Percentiles rank a stretch among this genome's conserved stretches.
phyloP scores from a whole-genome alignment of 2,329 filamentous ascomycete genomes.

The Stenocarpella maydis region DNA sequence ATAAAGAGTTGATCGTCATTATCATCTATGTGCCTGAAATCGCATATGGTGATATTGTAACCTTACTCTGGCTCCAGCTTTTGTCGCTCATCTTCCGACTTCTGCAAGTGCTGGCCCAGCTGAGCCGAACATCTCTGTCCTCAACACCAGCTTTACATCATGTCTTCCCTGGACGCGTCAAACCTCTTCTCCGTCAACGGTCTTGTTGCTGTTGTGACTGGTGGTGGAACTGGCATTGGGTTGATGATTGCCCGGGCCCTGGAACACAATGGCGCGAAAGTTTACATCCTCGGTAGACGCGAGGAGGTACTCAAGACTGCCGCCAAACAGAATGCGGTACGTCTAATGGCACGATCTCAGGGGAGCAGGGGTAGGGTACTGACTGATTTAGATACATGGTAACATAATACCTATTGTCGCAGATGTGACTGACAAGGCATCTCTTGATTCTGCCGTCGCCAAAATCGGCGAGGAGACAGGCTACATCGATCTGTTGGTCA shows the following conservation, averaged over 20 bases:
- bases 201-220: slow-evolving; percentile 30
- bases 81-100: not conserved
- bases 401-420: slow-evolving; percentile 42
- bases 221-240: slow-evolving; percentile 36
- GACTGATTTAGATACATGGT: slow-evolving; percentile 33
- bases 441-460: slow-evolving; percentile 64
- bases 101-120: not conserved
- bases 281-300: slow-evolving; percentile 54
- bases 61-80: too few relatives aligned
- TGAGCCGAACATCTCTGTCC: not conserved
- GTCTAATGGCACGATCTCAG: not conserved
- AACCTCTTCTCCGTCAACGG: slow-evolving; percentile 26
- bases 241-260: slow-evolving; percentile 28
- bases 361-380: too few relatives aligned
- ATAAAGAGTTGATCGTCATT: not conserved
- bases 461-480: slow-evolving; percentile 50
- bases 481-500: not conserved
- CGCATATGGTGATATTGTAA: not conserved
- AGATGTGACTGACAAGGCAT: slow-evolving; percentile 47
- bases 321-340: slow-evolving; percentile 26
- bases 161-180: not conserved
- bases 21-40: not conserved
- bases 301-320: slow-evolving; percentile 50
- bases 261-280: slow-evolving; percentile 47
- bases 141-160: not conserved